phyloP scores from a whole-genome alignment of 1,284 basidiomycete genomes.

The Ustanciosporium gigantosporum region DNA sequence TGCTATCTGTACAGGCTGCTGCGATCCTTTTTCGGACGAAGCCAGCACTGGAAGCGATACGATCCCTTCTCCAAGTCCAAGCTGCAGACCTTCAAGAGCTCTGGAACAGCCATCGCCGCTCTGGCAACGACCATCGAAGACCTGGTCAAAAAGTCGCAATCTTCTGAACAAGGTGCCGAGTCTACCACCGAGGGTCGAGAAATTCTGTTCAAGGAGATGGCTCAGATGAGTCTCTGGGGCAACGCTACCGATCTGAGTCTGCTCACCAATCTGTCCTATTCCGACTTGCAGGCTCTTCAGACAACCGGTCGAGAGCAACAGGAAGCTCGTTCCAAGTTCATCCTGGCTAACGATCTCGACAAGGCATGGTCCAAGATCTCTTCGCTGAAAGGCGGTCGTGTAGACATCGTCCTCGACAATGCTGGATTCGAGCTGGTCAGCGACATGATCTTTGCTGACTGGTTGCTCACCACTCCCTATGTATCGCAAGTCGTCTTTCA shows the following conservation, averaged over 20 bases:
- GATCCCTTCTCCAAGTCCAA: slow-evolving; percentile 88
- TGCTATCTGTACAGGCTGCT: slow-evolving; percentile 79
- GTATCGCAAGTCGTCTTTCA: slow-evolving; percentile 57
- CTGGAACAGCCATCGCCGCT: slow-evolving; percentile 75
- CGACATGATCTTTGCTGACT: slow-evolving; percentile 92
- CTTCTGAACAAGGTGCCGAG: slow-evolving; percentile 20
- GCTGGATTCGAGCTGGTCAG: slow-evolving; percentile 91
- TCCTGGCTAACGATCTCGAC: slow-evolving; percentile 81
- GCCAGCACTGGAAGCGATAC: slow-evolving; percentile 73
- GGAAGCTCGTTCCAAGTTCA: slow-evolving; percentile 66
- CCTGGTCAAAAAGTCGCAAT: slow-evolving; percentile 39
- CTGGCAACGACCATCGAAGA: slow-evolving; percentile 47
- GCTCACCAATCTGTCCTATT: slow-evolving; percentile 75
- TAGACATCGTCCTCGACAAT: slow-evolving; percentile 93
- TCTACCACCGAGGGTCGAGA: slow-evolving; percentile 47
- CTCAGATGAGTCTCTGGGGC: slow-evolving; percentile 79
- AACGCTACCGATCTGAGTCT: slow-evolving; percentile 73
- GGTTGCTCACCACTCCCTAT: slow-evolving; percentile 62
- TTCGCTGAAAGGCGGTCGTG: slow-evolving; percentile 67
- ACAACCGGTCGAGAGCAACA: slow-evolving; percentile 69
- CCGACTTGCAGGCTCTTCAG: slow-evolving; percentile 81
- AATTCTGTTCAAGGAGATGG: slow-evolving; percentile 78
- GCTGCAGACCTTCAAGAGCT: slow-evolving; percentile 77
- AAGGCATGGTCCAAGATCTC: slow-evolving; percentile 76
- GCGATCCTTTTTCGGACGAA: slow-evolving; percentile 74